Base-by-base conservation (phyloP, 768 basidiomycete genomes). In the Rhodosporidiobolus odoratus region DNA sequence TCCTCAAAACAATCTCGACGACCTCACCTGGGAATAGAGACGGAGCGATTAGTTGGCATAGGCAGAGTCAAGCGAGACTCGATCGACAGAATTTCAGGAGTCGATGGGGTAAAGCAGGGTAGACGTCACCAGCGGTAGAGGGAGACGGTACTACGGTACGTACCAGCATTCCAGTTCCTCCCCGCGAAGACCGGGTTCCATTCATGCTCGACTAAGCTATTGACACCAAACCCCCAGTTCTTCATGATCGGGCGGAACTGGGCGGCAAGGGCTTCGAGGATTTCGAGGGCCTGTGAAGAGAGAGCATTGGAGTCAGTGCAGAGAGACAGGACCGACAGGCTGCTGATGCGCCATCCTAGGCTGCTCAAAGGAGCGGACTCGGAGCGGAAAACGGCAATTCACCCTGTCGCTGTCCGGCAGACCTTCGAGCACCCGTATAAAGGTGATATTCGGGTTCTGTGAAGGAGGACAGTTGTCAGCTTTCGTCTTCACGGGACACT, bases 231-330 rank as follows among this genome's bases (percentile, higher is more conserved):
- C 13, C 66, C 61, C 48, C 63, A 65, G 25, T 52, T 30, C 43
- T 65, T 65, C 62, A 66, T 71, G 69, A 74, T 58, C 5, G 66
- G 69, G 13, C 60, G 56, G 69, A 74, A 71, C 50, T 74, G 73
- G 5, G 73, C 73, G 0, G 73, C 73, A 48, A 74, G 38, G 1
- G 62, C 69, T 25, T 68, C 38, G 53, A 74, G 58, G 19, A 74
- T 47, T 32, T 74, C 38, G 30, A 62, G 60, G 16, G 69, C 69
- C 65, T 69, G 62, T 19, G 8, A 25, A 50, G 1, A 2, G 56
- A 19, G 13, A 38, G 54, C 4, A 27, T 23, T 32, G 30, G 25
- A 34, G 43, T 37, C n/a, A 21, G 43, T 45, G 43, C 12, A 23
- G 43, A 23, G 43, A 45, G 43, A 45, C 23, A 45, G 23, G 13